Percentiles rank a stretch among this genome's conserved stretches.
Evolutionary conservation across 164 flowering plant species (phyloP).

Genomic region (Sedum album): DNA sequence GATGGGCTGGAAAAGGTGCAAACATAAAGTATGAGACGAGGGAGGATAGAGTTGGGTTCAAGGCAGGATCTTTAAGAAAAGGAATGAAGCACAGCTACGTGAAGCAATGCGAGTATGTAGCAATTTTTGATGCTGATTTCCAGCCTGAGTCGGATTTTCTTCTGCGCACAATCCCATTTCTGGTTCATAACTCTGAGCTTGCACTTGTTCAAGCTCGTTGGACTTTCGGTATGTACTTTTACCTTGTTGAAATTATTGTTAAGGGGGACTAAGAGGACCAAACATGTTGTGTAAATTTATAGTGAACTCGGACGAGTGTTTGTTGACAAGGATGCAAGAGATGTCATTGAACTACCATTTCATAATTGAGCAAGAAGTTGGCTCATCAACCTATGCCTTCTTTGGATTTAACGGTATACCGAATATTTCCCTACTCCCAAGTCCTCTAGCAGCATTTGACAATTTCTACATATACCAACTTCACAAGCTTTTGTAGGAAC

Average conservation of each 20-base stretch:
- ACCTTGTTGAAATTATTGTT: not conserved
- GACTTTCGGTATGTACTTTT: slow-evolving; percentile 32
- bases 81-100: slow-evolving; percentile 61
- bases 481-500: not conserved
- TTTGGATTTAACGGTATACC: slow-evolving; percentile 61
- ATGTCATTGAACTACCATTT: slow-evolving; percentile 81
- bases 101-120: slow-evolving; percentile 51
- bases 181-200: slow-evolving; percentile 41
- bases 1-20: slow-evolving; percentile 1
- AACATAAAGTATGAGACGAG: slow-evolving; percentile 54
- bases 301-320: slow-evolving; percentile 57
- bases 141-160: slow-evolving; percentile 67
- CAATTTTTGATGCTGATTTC: slow-evolving; percentile 71
- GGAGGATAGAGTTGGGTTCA: slow-evolving; percentile 52
- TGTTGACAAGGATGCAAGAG: slow-evolving; percentile 76
- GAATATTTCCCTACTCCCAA: not conserved
- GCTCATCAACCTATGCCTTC: slow-evolving; percentile 53
- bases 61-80: slow-evolving; percentile 51
- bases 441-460: not conserved
- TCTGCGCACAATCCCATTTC: slow-evolving; percentile 45
- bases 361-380: slow-evolving; percentile 66
- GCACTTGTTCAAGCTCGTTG: slow-evolving; percentile 61
- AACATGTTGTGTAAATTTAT: slow-evolving; percentile 13
- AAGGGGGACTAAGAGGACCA: not conserved
- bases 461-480: not conserved